Evolutionary conservation across 345 rosid genomes (phyloP).

Genomic region (Dimocarpus longan): DNA sequence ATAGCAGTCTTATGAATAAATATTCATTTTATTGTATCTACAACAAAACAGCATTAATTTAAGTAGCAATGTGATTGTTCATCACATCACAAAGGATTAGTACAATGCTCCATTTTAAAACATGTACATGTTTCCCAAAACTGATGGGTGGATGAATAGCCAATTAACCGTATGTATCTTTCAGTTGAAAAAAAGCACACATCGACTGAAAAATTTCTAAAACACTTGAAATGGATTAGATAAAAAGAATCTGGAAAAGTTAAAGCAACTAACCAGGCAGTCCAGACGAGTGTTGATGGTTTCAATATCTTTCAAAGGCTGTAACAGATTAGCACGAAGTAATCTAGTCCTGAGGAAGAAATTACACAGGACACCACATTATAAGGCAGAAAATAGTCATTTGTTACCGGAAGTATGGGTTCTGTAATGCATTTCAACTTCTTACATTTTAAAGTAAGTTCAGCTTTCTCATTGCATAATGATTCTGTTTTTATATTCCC

Average conservation of each 20-base stretch:
- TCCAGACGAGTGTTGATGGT: slow-evolving; percentile 92
- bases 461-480: neutral
- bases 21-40: neutral
- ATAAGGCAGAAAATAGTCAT: neutral
- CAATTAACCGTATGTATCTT: neutral
- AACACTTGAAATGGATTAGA: neutral
- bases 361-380: slow-evolving; percentile 25
- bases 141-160: neutral
- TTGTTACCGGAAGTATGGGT: neutral
- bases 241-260: slow-evolving; percentile 21
- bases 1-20: neutral
- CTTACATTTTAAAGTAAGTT: neutral
- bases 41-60: neutral
- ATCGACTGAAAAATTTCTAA: slow-evolving; percentile 9
- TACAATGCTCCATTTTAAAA: slow-evolving; percentile 3
- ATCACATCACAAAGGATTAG: neutral
- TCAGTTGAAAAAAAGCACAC: neutral
- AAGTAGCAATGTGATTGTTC: neutral
- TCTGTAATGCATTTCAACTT: neutral
- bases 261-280: slow-evolving; percentile 72
- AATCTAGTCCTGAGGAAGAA: slow-evolving; percentile 81
- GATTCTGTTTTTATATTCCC: neutral
- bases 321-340: slow-evolving; percentile 95
- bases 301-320: slow-evolving; percentile 93
- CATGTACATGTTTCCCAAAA: neutral